A percentile compares a stretch with the other conserved stretches of the same genome.
These are phyloP conservation scores for Penicillium antarcticum DNA, from an alignment of 495 filamentous ascomycete genomes.

Conservation along the genomic window DNA sequence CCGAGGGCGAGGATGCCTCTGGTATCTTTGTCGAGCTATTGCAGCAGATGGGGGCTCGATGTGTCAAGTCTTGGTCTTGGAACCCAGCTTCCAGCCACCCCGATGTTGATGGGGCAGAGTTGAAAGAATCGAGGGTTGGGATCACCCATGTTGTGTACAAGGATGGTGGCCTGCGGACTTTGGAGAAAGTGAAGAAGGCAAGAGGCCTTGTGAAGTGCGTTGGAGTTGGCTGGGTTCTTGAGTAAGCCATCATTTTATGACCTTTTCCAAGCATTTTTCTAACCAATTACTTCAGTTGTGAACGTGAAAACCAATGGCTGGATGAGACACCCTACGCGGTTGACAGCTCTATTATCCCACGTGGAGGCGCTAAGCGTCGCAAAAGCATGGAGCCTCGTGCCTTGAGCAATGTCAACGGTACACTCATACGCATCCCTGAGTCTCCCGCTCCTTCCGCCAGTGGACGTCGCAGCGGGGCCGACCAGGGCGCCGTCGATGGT, in stretches of 20 bases:
- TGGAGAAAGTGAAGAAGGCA: constrained; percentile 80
- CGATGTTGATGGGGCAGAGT: constrained; percentile 26
- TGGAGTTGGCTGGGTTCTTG: constrained; percentile 82
- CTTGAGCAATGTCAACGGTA: constrained; percentile 69
- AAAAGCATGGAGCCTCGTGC: constrained; percentile 91
- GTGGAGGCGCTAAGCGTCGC: constrained; percentile 71
- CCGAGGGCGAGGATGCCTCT: constrained; percentile 82
- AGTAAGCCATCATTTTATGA: constrained; percentile 50
- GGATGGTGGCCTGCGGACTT: constrained; percentile 79
- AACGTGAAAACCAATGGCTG: constrained; percentile 73
- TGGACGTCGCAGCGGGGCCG: constrained; percentile 27
- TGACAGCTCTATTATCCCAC: constrained; percentile 67
- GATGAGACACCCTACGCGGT: constrained; percentile 67
- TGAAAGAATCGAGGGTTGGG: constrained; percentile 57
- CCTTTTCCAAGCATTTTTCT: neutral
- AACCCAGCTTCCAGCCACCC: constrained; percentile 54
- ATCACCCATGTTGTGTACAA: constrained; percentile 97
- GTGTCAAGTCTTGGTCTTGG: constrained; percentile 83
- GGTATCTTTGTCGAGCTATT: constrained; percentile 80
- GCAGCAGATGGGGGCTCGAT: constrained; percentile 79
- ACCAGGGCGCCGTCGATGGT: constrained; percentile 36
- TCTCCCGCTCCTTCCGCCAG: constrained; percentile 31
- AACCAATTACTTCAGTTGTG: constrained; percentile 54
- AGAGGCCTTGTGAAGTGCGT: constrained; percentile 78
- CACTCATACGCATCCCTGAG: constrained; percentile 33